Percentiles rank a stretch among this genome's conserved stretches.
phyloP scores from a whole-genome alignment of 2,329 filamentous ascomycete species.

The Diplodia scrobiculata region DNA sequence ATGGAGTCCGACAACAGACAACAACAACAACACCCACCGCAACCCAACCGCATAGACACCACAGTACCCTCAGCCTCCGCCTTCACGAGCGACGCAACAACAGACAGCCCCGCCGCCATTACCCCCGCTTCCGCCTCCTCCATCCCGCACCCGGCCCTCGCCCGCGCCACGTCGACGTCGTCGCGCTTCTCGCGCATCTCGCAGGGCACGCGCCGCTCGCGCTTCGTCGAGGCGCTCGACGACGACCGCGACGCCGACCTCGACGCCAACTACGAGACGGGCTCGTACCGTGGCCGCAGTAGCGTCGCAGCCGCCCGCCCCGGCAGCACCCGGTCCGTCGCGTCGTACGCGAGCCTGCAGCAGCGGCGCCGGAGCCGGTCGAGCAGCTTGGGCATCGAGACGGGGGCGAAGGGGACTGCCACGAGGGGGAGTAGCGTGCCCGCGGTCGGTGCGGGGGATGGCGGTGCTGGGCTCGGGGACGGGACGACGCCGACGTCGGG shows the following conservation, averaged over 20 bases:
- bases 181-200: conserved; percentile 22
- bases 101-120: conserved; percentile 5
- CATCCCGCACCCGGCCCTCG: background rate
- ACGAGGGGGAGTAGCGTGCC: background rate
- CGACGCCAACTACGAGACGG: background rate
- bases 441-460: background rate
- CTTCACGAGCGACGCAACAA: background rate
- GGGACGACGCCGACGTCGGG: background rate
- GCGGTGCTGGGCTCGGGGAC: background rate
- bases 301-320: background rate
- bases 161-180: conserved; percentile 1
- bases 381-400: conserved; percentile 15
- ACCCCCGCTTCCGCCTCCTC: background rate
- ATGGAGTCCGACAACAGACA: conserved; percentile 2
- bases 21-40: background rate
- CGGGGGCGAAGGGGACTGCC: background rate
- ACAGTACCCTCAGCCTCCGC: background rate
- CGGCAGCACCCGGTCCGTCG: background rate
- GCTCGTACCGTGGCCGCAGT: conserved; percentile 3
- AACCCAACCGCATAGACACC: conserved; percentile 15
- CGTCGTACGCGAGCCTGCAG: conserved; percentile 1
- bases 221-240: conserved; percentile 24
- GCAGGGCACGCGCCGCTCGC: conserved; percentile 20
- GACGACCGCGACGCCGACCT: conserved; percentile 6
- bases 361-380: conserved; percentile 1